phyloP scores from a whole-genome alignment of 768 basidiomycete species.

The Bullera alba region DNA sequence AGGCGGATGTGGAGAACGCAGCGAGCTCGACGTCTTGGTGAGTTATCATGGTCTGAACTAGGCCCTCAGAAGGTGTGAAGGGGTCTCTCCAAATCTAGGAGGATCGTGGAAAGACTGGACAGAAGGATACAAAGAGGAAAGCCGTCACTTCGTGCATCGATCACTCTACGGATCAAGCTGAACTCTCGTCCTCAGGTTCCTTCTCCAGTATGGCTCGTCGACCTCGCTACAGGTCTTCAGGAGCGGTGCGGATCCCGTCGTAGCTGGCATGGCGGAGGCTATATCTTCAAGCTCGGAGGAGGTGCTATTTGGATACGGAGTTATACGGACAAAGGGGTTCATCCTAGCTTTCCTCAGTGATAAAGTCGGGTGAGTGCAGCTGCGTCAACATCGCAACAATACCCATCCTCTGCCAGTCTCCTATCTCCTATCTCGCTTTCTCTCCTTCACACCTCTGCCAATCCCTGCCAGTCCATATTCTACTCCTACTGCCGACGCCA shows the following conservation, averaged over 20 bases:
- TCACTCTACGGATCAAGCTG: no score
- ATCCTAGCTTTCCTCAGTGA: conserved; percentile 27
- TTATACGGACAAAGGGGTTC: conserved; percentile 23
- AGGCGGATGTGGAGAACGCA: conserved; percentile 7
- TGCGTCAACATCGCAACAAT: background rate
- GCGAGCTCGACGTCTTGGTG: conserved; percentile 22
- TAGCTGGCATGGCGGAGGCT: conserved; percentile 13
- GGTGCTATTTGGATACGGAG: conserved; percentile 34
- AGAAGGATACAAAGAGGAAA: no score
- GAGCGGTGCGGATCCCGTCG: conserved; percentile 15
- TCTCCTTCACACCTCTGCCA: background rate
- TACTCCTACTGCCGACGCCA: background rate
- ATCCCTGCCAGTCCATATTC: background rate
- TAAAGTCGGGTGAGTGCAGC: conserved; percentile 29
- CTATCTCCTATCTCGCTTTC: background rate
- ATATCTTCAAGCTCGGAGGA: conserved; percentile 11
- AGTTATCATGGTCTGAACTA: background rate
- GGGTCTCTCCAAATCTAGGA: background rate
- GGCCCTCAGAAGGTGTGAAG: background rate
- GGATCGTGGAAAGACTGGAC: no score
- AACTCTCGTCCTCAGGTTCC: conserved; percentile 12
- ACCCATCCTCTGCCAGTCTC: background rate
- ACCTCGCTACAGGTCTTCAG: conserved; percentile 11
- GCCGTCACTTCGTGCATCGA: no score
- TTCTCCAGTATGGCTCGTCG: conserved; percentile 15